Percentiles rank a stretch among this genome's conserved stretches.
These are phyloP conservation scores for Lactarius hatsudake DNA, from an alignment of 768 basidiomycete species.

Conservation along the genomic window DNA sequence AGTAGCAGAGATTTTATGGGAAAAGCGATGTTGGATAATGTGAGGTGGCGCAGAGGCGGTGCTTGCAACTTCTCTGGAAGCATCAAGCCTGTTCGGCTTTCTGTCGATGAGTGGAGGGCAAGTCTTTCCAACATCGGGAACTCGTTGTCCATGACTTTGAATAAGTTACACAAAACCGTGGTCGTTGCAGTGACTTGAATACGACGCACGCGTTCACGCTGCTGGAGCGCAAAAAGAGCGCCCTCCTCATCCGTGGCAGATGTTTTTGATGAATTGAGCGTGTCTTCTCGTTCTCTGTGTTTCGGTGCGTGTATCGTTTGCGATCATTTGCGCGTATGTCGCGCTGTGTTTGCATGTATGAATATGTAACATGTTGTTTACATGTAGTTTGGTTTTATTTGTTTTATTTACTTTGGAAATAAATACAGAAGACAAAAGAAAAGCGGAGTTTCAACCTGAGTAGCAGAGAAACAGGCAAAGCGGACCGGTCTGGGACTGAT, in stretches of 20 bases:
- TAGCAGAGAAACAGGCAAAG: too few species aligned
- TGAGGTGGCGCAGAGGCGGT: not conserved
- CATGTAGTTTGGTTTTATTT: too few species aligned
- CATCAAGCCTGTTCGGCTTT: not conserved
- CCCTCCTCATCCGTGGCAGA: not conserved
- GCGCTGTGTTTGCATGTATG: too few species aligned
- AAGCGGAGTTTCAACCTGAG: too few species aligned
- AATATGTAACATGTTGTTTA: too few species aligned
- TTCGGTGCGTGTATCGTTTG: too few species aligned
- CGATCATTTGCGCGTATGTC: too few species aligned
- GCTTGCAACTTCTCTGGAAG: conserved; percentile 1
- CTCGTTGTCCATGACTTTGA: conserved; percentile 7
- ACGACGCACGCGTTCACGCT: conserved; percentile 11
- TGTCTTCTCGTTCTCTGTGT: too few species aligned
- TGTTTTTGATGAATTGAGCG: too few species aligned
- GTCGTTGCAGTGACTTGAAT: not conserved
- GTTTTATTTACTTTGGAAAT: too few species aligned
- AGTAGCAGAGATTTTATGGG: not conserved
- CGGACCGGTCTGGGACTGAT: too few species aligned
- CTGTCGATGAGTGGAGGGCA: not conserved
- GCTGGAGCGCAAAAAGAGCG: not conserved
- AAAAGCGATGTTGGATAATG: conserved; percentile 7
- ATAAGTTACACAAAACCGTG: conserved; percentile 5
- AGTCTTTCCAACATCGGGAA: conserved; percentile 1
- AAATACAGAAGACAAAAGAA: too few species aligned